Evolutionary conservation across 305 asterid species (phyloP).

Genomic region (Stenogyne calaminthoides): DNA sequence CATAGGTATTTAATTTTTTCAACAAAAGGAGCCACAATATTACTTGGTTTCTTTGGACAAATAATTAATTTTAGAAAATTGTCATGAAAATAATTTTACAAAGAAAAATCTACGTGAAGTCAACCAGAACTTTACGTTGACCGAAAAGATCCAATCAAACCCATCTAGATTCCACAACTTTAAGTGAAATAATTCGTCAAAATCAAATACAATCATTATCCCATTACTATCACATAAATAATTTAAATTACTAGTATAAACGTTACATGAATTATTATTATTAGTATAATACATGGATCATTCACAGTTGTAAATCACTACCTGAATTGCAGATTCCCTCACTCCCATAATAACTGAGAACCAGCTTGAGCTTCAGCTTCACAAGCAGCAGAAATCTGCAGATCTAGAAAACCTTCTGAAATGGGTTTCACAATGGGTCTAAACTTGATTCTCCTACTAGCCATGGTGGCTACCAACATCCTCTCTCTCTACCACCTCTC

Average conservation of each 20-base stretch:
- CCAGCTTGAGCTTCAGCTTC: background rate
- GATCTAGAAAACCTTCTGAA: slow-evolving; percentile 1
- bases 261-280: background rate
- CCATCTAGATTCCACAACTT: background rate
- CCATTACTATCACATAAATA: background rate
- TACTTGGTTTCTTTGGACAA: no score
- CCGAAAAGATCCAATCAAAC: slow-evolving; percentile 2
- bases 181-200: background rate
- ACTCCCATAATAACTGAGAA: background rate
- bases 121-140: background rate
- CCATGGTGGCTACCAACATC: slow-evolving; percentile 98
- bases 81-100: background rate
- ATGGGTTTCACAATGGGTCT: slow-evolving; percentile 95
- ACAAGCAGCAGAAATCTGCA: background rate
- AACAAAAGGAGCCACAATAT: no score
- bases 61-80: no score
- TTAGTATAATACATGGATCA: background rate
- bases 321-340: background rate
- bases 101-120: background rate
- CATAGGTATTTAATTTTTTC: no score
- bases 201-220: background rate
- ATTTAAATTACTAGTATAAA: background rate
- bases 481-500: slow-evolving; percentile 98
- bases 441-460: slow-evolving; percentile 76
- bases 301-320: background rate